Percentiles rank a stretch among this genome's conserved stretches.
phyloP scores from a whole-genome alignment of 768 basidiomycete genomes.

The Podaxis sp. region DNA sequence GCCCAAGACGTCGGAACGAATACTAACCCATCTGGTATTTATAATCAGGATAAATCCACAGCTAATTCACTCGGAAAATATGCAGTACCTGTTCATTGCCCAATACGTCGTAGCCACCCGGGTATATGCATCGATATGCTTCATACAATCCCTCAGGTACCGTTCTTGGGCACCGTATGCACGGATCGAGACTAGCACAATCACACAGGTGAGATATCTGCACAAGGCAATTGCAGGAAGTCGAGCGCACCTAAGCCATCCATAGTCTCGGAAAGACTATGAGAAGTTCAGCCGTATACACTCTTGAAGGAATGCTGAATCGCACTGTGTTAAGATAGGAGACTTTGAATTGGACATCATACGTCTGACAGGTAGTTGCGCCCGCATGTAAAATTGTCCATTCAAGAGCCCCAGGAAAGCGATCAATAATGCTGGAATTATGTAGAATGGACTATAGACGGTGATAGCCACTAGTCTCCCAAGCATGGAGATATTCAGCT shows the following conservation, averaged over 20 bases:
- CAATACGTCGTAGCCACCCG: slow-evolving; percentile 28
- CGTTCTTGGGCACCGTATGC: slow-evolving; percentile 59
- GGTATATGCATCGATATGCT: slow-evolving; percentile 55
- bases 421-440: slow-evolving; percentile 41
- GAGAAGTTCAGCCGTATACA: background rate
- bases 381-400: slow-evolving; percentile 41
- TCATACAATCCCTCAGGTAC: slow-evolving; percentile 44
- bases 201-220: background rate
- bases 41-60: slow-evolving; percentile 35
- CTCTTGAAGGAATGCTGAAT: slow-evolving; percentile 28
- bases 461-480: slow-evolving; percentile 41
- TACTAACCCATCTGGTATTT: slow-evolving; percentile 38
- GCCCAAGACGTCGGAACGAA: slow-evolving; percentile 60
- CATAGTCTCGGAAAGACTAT: slow-evolving; percentile 33
- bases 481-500: slow-evolving; percentile 33
- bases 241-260: slow-evolving; percentile 46
- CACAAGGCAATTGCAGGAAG: background rate
- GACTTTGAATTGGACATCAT: slow-evolving; percentile 32
- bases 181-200: slow-evolving; percentile 47
- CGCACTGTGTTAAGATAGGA: slow-evolving; percentile 42
- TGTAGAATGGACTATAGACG: slow-evolving; percentile 40
- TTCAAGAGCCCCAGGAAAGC: slow-evolving; percentile 40
- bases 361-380: slow-evolving; percentile 40
- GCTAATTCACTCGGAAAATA: slow-evolving; percentile 31
- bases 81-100: slow-evolving; percentile 6